Evolutionary conservation across 2,329 filamentous ascomycete genomes (phyloP), one percentile per base, ranked within the genome.

Genomic region (Fusarium algeriense): DNA sequence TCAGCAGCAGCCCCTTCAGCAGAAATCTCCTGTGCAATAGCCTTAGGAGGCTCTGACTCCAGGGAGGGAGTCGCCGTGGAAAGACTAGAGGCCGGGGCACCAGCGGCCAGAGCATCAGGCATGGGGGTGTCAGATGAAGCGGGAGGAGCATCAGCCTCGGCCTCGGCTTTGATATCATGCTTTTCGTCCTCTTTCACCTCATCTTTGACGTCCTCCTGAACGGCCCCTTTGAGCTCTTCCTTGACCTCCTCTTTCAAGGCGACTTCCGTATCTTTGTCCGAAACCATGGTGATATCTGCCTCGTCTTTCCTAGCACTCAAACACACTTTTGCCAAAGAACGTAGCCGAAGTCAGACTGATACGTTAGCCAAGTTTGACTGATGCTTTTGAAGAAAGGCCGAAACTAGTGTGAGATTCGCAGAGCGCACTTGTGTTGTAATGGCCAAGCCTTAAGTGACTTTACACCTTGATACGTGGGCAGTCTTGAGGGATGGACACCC

Each of bases 241-340:
- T 72, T 75, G 54, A 73, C 44, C 56, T 78, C 73, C 40, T 75
- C 69, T 53, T 73, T 60, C 57, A 77, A 73, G 54, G 64, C 59
- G 40, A 59, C 69, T 43, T 76, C 76, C 49, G 71, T 61, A 46
- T 65, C 73, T 49, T 76, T 77, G 50, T 71, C 64, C 40, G 65
- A 62, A 64, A 68, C 60, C 71, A 73, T 75, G 67, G 65, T 73
- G 56, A 32, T 54, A 38, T 45, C 55, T 37, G 46, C 41, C 35
- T 53, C 44, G 64, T 54, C 26, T 40, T 60, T 50, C 45, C 59
- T 49, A 59, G 45, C 40, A 55, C 37, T 72, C 57, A 48, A 38
- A 70, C 50, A 69, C 67, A 60, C 64, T 54, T 67, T 40, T 67
- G 65, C 48, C 57, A 56, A 67, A 40, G 52, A 44, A 49, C 28